Conservation (phyloP, 805 yeast genomes). For the Pichia rugopelliculosa region DNA sequence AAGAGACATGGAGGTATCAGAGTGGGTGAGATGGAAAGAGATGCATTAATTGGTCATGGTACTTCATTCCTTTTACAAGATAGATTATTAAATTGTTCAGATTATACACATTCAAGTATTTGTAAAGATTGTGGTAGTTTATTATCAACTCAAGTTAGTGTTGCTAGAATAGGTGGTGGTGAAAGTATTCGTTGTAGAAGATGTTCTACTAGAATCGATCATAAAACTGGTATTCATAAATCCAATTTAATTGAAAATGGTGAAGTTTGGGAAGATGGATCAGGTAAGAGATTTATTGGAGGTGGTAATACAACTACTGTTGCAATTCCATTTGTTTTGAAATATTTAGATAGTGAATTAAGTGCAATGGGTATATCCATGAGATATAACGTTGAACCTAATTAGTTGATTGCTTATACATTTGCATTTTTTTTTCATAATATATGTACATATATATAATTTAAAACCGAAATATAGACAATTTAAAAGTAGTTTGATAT, state of each 20-base stretch:
- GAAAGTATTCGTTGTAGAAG: conserved; percentile 82
- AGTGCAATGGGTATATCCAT: conserved; percentile 97
- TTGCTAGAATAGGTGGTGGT: conserved; percentile 80
- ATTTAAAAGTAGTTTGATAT: too few species aligned
- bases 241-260: conserved; percentile 53
- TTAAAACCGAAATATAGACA: neutral
- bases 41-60: conserved; percentile 97
- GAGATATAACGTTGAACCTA: conserved; percentile 79
- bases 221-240: conserved; percentile 26
- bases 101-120: conserved; percentile 83
- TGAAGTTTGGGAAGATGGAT: conserved; percentile 95
- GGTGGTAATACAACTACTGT: conserved; percentile 93
- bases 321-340: conserved; percentile 93
- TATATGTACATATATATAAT: neutral
- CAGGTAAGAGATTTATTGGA: conserved; percentile 84
- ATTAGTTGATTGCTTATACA: conserved; percentile 13
- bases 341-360: conserved; percentile 89
- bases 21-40: conserved; percentile 99
- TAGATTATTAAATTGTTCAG: conserved; percentile 89
- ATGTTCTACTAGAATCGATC: conserved; percentile 70
- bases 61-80: conserved; percentile 92
- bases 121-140: conserved; percentile 94
- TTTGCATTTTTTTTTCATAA: neutral
- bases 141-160: conserved; percentile 81
- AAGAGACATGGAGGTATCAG: conserved; percentile 99